Conservation (phyloP, 139 green algal species). For the Ulvella scutata region DNA sequence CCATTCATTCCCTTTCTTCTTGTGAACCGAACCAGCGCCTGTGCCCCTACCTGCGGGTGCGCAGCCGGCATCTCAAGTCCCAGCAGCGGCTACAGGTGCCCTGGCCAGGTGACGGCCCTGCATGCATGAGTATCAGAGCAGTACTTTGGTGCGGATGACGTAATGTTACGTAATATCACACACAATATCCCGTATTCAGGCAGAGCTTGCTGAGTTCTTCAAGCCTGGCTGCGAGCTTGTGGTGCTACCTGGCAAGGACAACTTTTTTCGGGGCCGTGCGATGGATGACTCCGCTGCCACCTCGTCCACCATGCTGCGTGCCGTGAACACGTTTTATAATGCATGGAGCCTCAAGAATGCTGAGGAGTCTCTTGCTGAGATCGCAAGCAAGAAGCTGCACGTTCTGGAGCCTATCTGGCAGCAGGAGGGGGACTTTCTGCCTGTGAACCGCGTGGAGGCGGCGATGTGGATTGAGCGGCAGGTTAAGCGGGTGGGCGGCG, state of each 20-base stretch:
- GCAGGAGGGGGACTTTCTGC: neutral
- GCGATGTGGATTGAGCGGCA: neutral
- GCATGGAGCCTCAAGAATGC: neutral
- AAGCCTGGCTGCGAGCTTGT: neutral
- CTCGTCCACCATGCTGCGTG: too few relatives aligned
- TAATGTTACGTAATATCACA: too few relatives aligned
- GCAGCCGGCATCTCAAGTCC: too few relatives aligned
- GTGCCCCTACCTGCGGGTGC: too few relatives aligned
- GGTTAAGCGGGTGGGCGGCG: neutral
- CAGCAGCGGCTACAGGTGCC: too few relatives aligned
- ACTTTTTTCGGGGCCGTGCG: neutral
- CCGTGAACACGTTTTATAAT: neutral
- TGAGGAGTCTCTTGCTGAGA: neutral
- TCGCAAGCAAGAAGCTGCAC: neutral
- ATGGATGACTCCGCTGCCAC: neutral
- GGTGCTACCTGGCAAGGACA: neutral
- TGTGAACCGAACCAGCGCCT: too few relatives aligned
- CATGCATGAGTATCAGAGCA: too few relatives aligned
- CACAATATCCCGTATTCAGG: neutral
- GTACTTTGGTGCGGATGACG: too few relatives aligned
- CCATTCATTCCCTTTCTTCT: too few relatives aligned
- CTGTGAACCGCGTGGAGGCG: neutral
- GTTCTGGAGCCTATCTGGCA: neutral
- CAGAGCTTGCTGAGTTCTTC: neutral
- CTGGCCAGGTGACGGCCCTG: too few relatives aligned